Percentiles rank a stretch among this genome's conserved stretches.
These are phyloP conservation scores for Mortierella hygrophila DNA, from an alignment of 192 early-diverging fungal genomes.

Conservation along the genomic window DNA sequence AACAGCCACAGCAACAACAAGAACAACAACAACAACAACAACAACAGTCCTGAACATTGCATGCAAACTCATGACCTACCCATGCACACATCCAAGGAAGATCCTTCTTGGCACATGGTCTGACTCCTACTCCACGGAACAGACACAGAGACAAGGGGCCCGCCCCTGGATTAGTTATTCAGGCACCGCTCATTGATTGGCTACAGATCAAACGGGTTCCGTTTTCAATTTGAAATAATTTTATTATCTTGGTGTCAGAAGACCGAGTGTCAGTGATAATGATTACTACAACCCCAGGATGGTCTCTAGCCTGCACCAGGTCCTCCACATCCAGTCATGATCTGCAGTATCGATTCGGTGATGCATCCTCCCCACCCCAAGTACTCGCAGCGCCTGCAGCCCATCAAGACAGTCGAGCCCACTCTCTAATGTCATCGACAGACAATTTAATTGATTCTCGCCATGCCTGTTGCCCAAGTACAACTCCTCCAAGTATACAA, in stretches of 20 bases:
- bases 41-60: background rate
- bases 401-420: background rate
- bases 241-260: background rate
- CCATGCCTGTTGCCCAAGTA: background rate
- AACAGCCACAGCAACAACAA: background rate
- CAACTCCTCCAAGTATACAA: background rate
- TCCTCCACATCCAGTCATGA: background rate
- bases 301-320: background rate
- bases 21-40: background rate
- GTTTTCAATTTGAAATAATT: background rate
- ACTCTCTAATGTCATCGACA: slow-evolving; percentile 6
- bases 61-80: background rate
- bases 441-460: background rate
- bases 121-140: background rate
- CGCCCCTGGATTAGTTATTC: background rate
- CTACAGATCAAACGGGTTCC: background rate
- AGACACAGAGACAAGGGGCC: background rate
- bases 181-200: background rate
- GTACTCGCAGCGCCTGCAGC: background rate
- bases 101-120: background rate
- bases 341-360: background rate
- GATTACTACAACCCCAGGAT: background rate
- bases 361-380: slow-evolving; percentile 2
- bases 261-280: background rate
- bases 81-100: background rate